Evolutionary conservation across 1,284 basidiomycete genomes (phyloP).

Genomic region (Cutaneotrichosporon sp.): DNA sequence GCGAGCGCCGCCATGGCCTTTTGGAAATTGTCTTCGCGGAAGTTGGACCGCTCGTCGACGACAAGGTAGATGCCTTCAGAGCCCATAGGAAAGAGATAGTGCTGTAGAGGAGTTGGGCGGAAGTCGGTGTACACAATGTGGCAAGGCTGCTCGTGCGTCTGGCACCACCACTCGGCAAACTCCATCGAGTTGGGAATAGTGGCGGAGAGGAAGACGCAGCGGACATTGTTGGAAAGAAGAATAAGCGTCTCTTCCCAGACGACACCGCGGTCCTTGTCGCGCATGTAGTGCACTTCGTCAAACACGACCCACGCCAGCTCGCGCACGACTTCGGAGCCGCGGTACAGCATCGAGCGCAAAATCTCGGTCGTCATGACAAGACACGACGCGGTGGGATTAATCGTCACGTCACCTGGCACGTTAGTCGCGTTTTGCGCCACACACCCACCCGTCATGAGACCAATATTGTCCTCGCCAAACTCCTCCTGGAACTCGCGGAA

Average conservation of each 20-base stretch:
- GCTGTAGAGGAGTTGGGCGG: slow-evolving; percentile 94
- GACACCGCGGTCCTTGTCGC: slow-evolving; percentile 73
- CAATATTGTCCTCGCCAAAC: slow-evolving; percentile 80
- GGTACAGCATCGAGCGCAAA: slow-evolving; percentile 96
- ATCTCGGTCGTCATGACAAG: slow-evolving; percentile 99
- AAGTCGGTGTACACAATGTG: slow-evolving; percentile 99
- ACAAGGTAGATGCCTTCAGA: slow-evolving; percentile 97
- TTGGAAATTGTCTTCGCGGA: slow-evolving; percentile 94
- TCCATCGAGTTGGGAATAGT: slow-evolving; percentile 99
- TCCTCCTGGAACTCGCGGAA: slow-evolving; percentile 96
- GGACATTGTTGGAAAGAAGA: slow-evolving; percentile 88
- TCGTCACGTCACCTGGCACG: slow-evolving; percentile 72
- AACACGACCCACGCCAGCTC: slow-evolving; percentile 99
- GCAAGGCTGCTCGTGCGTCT: slow-evolving; percentile 95
- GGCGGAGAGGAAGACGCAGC: slow-evolving; percentile 98
- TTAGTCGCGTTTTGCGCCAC: not conserved
- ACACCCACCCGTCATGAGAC: slow-evolving; percentile 91
- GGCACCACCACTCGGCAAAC: slow-evolving; percentile 98
- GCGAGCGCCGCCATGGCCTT: slow-evolving; percentile 95
- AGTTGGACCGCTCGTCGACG: slow-evolving; percentile 94
- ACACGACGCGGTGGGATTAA: slow-evolving; percentile 94
- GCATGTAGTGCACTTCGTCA: slow-evolving; percentile 99
- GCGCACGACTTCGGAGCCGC: slow-evolving; percentile 98
- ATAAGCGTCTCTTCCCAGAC: slow-evolving; percentile 87
- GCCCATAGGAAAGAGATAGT: slow-evolving; percentile 95